Evolutionary conservation across 345 rosid genomes (phyloP).

Genomic region (Capsella bursapastoris): DNA sequence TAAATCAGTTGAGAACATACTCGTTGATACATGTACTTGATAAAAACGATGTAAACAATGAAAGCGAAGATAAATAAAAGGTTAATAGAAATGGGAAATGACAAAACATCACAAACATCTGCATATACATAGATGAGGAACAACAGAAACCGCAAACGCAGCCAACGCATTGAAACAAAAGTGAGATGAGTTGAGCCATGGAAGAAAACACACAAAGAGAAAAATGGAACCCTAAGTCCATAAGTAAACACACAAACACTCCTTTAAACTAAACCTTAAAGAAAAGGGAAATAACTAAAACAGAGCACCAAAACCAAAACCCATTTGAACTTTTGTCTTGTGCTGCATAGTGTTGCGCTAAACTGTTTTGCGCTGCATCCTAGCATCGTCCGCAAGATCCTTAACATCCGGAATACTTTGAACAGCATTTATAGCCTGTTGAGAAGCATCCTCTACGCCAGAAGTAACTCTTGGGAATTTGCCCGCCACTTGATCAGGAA

Average conservation of each 20-base stretch:
- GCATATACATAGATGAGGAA: no score
- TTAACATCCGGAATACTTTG: no score
- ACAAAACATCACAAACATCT: no score
- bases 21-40: constrained; percentile 29
- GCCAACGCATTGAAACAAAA: not conserved
- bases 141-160: no score
- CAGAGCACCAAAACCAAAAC: not conserved
- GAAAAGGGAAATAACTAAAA: not conserved
- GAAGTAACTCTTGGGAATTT: not conserved
- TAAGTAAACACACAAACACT: no score
- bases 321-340: not conserved
- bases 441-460: no score
- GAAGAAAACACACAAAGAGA: no score
- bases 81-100: not conserved
- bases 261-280: not conserved
- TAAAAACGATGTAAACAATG: not conserved
- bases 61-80: not conserved
- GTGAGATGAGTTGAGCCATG: not conserved
- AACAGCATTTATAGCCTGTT: no score
- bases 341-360: no score
- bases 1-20: constrained; percentile 11
- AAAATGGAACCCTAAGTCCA: no score
- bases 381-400: not conserved
- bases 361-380: not conserved
- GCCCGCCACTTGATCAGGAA: not conserved